Evolutionary conservation across 2,329 filamentous ascomycete species (phyloP).

Genomic region (Xylaria sp.): DNA sequence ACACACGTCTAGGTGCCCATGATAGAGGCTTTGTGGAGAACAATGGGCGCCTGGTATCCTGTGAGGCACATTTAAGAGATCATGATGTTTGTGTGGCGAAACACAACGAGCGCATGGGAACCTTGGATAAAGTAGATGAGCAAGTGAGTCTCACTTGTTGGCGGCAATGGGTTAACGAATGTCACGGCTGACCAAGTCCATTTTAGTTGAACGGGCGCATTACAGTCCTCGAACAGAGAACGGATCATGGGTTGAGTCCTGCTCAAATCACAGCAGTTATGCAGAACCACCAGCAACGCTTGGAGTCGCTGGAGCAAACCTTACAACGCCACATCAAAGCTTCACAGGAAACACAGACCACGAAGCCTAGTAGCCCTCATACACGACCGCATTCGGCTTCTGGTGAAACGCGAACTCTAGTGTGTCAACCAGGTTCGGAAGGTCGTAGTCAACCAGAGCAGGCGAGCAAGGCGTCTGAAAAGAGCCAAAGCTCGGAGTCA

Average conservation of each 20-base stretch:
- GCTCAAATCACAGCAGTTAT: slow-evolving; percentile 38
- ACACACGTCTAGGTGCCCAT: slow-evolving; percentile 23
- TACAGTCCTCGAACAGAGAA: slow-evolving; percentile 34
- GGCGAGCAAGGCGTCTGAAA: slow-evolving; percentile 15
- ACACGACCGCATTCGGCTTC: slow-evolving; percentile 19
- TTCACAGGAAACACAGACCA: slow-evolving; percentile 27
- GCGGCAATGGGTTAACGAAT: neutral
- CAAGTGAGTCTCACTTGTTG: slow-evolving; percentile 26
- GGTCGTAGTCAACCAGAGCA: slow-evolving; percentile 12
- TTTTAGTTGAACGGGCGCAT: slow-evolving; percentile 30
- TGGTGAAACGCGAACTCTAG: slow-evolving; percentile 12
- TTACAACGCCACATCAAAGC: slow-evolving; percentile 34
- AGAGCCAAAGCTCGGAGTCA: slow-evolving; percentile 11
- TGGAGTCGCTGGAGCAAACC: slow-evolving; percentile 36
- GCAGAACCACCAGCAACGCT: slow-evolving; percentile 39
- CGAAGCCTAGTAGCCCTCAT: slow-evolving; percentile 18
- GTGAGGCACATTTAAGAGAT: slow-evolving; percentile 27
- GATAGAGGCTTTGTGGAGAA: slow-evolving; percentile 33
- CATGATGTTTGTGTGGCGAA: slow-evolving; percentile 32
- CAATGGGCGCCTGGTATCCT: slow-evolving; percentile 21
- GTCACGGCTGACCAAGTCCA: slow-evolving; percentile 19
- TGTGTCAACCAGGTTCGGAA: slow-evolving; percentile 15
- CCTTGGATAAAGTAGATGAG: slow-evolving; percentile 32
- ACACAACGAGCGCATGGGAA: slow-evolving; percentile 31
- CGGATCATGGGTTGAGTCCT: slow-evolving; percentile 35